Evolutionary conservation across 495 filamentous ascomycete genomes (phyloP).

Genomic region (Tuber borchii): DNA sequence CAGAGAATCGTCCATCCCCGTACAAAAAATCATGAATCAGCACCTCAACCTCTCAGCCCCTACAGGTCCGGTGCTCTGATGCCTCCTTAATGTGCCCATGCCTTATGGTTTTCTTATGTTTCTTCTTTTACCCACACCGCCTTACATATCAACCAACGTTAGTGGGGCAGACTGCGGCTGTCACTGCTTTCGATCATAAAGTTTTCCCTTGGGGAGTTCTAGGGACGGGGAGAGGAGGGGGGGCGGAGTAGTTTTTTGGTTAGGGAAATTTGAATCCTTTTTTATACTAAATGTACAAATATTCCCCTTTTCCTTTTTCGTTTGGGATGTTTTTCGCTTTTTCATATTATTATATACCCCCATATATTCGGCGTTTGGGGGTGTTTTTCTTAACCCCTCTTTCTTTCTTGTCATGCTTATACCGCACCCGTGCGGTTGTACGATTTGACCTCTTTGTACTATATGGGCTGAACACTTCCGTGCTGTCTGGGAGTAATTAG

Average conservation of each 20-base stretch:
- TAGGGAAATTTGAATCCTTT: not conserved
- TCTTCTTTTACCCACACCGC: not conserved
- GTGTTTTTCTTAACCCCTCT: not conserved
- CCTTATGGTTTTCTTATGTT: not conserved
- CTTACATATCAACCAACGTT: not conserved
- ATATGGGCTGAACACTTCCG: not conserved
- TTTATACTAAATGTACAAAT: slow-evolving; percentile 1
- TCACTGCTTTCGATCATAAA: not conserved
- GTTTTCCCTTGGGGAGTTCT: not conserved
- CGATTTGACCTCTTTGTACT: not conserved
- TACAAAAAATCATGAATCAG: not conserved
- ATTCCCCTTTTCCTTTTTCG: not conserved
- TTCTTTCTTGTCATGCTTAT: not conserved
- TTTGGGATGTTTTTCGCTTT: not conserved
- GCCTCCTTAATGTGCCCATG: not conserved
- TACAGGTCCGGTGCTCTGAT: not conserved
- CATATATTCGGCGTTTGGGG: not conserved
- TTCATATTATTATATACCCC: not conserved
- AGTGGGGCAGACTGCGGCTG: not conserved
- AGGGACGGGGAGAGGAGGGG: not conserved
- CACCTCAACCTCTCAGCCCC: not conserved
- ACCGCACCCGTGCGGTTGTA: not conserved
- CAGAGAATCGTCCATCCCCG: not conserved
- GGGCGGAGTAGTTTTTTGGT: not conserved
- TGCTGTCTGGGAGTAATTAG: not conserved